Evolutionary conservation across 208 protist species (phyloP), one percentile per base, ranked within the genome.

Genomic region (Acanthamoeba healyi): DNA sequence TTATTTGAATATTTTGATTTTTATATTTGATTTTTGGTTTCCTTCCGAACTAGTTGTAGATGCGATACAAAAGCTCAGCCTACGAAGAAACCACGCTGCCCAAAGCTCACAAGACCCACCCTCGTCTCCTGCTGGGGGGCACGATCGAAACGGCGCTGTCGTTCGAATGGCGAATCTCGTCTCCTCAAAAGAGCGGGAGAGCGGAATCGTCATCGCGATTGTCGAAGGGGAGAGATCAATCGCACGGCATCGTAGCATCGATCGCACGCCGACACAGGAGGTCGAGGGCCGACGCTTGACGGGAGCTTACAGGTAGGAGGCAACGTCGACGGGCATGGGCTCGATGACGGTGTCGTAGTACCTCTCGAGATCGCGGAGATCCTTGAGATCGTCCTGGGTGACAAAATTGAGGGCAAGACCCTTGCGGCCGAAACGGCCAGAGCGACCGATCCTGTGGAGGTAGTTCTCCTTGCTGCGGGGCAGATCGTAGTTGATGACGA

Each of bases 401-500:
- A 99, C 99, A 96, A 99, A 99, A 98, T 99, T 99, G 97, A 99
- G 99, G 63, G 99, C 99, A 81, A 99, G 98, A 98, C 99, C 99
- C 97, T 99, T 99, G 93, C 99, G 97, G 74, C 99, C 99, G 97
- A 99, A 99, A 95, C 99, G 98, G 51, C 99, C 99, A 94, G 98
- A 99, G 95, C 99, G 98, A 97, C 99, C 99, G 95, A 99, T 99
- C 91, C 99, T 82, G 92, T 99, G 98, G 79, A 99, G 98, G 98
- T 99, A 99, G 95, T 98, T 99, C 98, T 99, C 99, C 95, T 98
- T 98, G 97, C 99, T 99, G n/a, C 97, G 98, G 29, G 99, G 99
- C 32, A 99, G 96, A 95, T 99, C 99, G 97, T 99, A 99, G 98
- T 99, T 99, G 97, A 99, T 99, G 95, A 99, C 99, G 42, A 99